Evolutionary conservation across 805 yeast genomes (phyloP).

Genomic region (Maudiozyma barnettii): DNA sequence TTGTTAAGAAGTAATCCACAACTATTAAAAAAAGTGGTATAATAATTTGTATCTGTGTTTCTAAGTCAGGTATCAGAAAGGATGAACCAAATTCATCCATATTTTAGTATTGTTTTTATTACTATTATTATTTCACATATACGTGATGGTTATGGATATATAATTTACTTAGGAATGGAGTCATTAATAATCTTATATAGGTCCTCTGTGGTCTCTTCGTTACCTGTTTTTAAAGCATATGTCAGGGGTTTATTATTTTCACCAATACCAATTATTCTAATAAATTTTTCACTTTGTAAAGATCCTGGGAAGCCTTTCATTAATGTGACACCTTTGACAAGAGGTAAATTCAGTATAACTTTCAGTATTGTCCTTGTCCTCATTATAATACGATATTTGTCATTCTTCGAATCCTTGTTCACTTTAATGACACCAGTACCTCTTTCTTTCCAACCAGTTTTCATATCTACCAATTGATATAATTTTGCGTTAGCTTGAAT

Average conservation of each 20-base stretch:
- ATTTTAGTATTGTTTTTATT: not conserved
- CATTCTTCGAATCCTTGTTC: conserved; percentile 36
- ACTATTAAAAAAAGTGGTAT: too few species aligned
- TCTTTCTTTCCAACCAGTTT: conserved; percentile 90
- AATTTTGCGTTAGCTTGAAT: conserved; percentile 69
- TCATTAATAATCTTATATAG: conserved; percentile 36
- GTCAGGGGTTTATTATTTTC: conserved; percentile 63
- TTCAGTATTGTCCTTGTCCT: conserved; percentile 79
- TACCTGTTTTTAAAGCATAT: conserved; percentile 68
- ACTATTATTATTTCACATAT: not conserved
- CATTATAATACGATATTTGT: conserved; percentile 70
- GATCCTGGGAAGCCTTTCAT: conserved; percentile 82
- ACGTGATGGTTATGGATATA: not conserved
- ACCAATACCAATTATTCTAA: conserved; percentile 63
- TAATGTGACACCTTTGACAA: conserved; percentile 52
- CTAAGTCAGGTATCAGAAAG: too few species aligned
- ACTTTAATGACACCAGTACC: conserved; percentile 86
- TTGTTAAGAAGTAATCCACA: conserved; percentile 39
- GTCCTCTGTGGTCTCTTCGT: conserved; percentile 48
- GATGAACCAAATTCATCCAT: too few species aligned
- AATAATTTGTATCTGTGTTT: not conserved
- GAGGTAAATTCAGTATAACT: conserved; percentile 69
- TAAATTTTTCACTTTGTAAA: conserved; percentile 69
- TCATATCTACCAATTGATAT: conserved; percentile 57
- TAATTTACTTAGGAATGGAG: conserved; percentile 10